phyloP scores from a whole-genome alignment of 163 green algal genomes.

The Prototheca cutis region DNA sequence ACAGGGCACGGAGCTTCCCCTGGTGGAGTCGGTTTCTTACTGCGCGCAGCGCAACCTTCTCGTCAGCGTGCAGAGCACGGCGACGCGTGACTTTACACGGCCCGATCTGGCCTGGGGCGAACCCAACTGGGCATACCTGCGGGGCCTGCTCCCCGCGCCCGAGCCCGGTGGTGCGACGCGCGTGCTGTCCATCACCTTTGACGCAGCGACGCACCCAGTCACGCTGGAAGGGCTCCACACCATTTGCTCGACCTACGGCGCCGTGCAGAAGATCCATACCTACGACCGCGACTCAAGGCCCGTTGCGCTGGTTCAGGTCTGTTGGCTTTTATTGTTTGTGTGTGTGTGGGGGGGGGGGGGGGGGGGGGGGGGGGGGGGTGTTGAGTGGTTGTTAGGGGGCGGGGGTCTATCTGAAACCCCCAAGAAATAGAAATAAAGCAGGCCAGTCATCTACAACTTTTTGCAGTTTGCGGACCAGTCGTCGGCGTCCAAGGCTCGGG shows the following conservation, averaged over 20 bases:
- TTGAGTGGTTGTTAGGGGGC: too few species aligned
- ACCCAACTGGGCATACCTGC: neutral
- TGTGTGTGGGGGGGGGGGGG: too few species aligned
- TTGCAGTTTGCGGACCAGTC: slow-evolving; percentile 32
- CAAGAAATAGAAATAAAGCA: too few species aligned
- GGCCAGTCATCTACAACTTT: too few species aligned
- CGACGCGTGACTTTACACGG: slow-evolving; percentile 48
- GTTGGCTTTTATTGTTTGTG: too few species aligned
- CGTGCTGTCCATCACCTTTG: slow-evolving; percentile 27
- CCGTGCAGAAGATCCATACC: slow-evolving; percentile 56
- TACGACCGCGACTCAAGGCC: slow-evolving; percentile 42
- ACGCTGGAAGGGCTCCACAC: slow-evolving; percentile 59
- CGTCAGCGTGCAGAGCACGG: neutral
- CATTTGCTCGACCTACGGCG: slow-evolving; percentile 55
- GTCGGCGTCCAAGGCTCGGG: slow-evolving; percentile 41
- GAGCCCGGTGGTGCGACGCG: slow-evolving; percentile 1
- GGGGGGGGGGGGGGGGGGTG: too few species aligned
- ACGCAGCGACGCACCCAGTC: slow-evolving; percentile 52
- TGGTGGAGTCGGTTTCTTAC: neutral
- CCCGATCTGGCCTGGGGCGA: slow-evolving; percentile 38
- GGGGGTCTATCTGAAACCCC: too few species aligned
- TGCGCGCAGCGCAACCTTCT: neutral
- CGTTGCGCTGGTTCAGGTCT: slow-evolving; percentile 30
- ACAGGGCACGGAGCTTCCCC: neutral
- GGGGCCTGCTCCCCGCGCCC: neutral